Evolutionary conservation across 1,139 yeast genomes (phyloP).

Genomic region (Scheffersomyces titani): DNA sequence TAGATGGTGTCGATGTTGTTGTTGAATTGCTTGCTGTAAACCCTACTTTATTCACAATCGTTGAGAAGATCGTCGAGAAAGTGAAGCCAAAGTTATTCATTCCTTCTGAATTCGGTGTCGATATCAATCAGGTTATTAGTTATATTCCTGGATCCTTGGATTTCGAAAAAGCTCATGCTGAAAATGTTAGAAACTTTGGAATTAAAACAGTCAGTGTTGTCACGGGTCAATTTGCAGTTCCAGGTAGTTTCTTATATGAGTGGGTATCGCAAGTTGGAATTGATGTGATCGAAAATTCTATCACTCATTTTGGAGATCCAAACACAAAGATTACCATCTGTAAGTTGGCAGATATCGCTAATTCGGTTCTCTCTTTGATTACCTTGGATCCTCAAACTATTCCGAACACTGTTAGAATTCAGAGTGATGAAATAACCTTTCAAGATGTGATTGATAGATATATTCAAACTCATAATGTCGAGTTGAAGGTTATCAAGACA

Average conservation of each 20-base stretch:
- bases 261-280: conserved; percentile 35
- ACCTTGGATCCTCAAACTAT: conserved; percentile 29
- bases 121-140: conserved; percentile 21
- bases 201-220: conserved; percentile 50
- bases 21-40: conserved; percentile 38
- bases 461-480: conserved; percentile 37
- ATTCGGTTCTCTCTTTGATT: conserved; percentile 24
- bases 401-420: conserved; percentile 46
- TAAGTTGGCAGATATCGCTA: conserved; percentile 45
- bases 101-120: conserved; percentile 62
- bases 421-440: conserved; percentile 38
- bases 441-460: conserved; percentile 40
- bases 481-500: conserved; percentile 25
- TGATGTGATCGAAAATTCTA: conserved; percentile 29
- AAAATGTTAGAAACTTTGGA: conserved; percentile 40
- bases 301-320: conserved; percentile 43
- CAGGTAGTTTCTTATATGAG: conserved; percentile 34
- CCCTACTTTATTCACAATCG: conserved; percentile 26
- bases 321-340: conserved; percentile 24
- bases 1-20: conserved; percentile 50
- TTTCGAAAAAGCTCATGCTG: conserved; percentile 38
- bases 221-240: conserved; percentile 45
- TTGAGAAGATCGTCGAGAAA: conserved; percentile 38
- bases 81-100: conserved; percentile 52
- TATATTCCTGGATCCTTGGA: conserved; percentile 32